Percentiles rank a stretch among this genome's conserved stretches.
These are phyloP conservation scores for Orobanche coerulescens DNA, from an alignment of 257 asterid species.

Conservation along the genomic window DNA sequence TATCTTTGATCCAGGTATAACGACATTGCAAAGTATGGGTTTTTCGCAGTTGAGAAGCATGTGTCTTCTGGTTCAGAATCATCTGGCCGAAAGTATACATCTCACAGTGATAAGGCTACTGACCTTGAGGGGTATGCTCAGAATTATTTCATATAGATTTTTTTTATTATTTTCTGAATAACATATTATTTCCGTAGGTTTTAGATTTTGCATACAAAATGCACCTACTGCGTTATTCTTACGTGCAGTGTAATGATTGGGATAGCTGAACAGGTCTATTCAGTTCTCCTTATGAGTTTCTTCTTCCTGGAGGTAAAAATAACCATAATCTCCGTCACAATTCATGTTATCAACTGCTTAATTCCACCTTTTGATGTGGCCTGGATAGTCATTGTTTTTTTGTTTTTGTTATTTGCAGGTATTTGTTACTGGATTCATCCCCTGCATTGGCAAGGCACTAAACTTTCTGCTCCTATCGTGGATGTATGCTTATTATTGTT, in stretches of 20 bases:
- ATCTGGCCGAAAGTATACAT: constrained; percentile 34
- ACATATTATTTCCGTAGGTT: constrained; percentile 12
- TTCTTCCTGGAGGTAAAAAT: constrained; percentile 75
- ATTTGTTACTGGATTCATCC: constrained; percentile 64
- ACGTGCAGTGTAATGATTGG: constrained; percentile 64
- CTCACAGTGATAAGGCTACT: constrained; percentile 42
- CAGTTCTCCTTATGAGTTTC: constrained; percentile 77
- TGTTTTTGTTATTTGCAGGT: constrained; percentile 52
- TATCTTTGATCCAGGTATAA: constrained; percentile 51
- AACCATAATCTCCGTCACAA: background rate
- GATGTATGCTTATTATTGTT: constrained; percentile 98
- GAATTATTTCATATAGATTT: constrained; percentile 2
- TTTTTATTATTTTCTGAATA: constrained; percentile 1
- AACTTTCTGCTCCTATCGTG: constrained; percentile 83
- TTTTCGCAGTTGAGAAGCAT: constrained; percentile 51
- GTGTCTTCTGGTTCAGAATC: constrained; percentile 32
- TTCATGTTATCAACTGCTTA: constrained; percentile 15
- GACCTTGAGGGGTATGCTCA: constrained; percentile 63
- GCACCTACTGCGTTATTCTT: constrained; percentile 15
- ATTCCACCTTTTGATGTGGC: constrained; percentile 10
- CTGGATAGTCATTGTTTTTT: constrained; percentile 15
- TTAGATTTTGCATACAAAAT: constrained; percentile 8
- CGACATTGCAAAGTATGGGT: constrained; percentile 84
- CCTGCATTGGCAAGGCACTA: constrained; percentile 59
- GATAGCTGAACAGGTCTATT: constrained; percentile 80